A percentile compares a stretch with the other conserved stretches of the same genome.
phyloP scores from a whole-genome alignment of 805 yeast species.

The Candida railenensis region DNA sequence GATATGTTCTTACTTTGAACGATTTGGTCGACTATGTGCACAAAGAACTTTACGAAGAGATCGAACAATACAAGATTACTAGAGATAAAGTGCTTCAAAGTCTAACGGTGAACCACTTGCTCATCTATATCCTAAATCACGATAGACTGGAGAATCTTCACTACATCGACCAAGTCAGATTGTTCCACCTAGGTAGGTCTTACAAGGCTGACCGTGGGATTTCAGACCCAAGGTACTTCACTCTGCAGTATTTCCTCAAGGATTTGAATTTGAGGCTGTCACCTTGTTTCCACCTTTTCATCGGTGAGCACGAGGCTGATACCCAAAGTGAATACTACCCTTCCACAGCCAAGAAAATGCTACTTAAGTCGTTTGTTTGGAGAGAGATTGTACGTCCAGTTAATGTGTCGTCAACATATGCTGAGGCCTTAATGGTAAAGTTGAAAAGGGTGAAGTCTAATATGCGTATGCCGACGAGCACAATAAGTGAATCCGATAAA shows the following conservation, averaged over 20 bases:
- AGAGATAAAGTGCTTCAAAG: not conserved
- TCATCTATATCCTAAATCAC: slow-evolving; percentile 1
- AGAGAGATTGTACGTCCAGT: not conserved
- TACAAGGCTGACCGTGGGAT: slow-evolving; percentile 5
- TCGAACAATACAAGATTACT: not conserved
- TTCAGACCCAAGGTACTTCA: slow-evolving; percentile 7
- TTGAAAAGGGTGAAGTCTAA: slow-evolving; percentile 3
- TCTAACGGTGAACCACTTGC: slow-evolving; percentile 5
- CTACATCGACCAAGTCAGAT: slow-evolving; percentile 2
- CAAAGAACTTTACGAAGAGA: not conserved
- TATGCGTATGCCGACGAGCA: not conserved
- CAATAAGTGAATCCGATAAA: not conserved
- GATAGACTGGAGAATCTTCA: not conserved
- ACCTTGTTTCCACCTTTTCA: slow-evolving; percentile 4
- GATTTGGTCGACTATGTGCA: slow-evolving; percentile 2
- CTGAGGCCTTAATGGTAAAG: slow-evolving; percentile 2
- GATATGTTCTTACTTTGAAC: not conserved
- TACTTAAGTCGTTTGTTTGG: slow-evolving; percentile 3
- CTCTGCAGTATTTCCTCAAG: slow-evolving; percentile 1
- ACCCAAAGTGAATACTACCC: not conserved
- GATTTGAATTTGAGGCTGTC: slow-evolving; percentile 3
- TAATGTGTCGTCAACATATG: slow-evolving; percentile 1
- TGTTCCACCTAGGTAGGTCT: slow-evolving; percentile 6
- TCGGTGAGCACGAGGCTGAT: not conserved
- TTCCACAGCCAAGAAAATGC: not conserved